These are phyloP conservation scores for Pythium insidiosum DNA, from an alignment of 352 stramenopile species.

Conservation along the genomic window DNA sequence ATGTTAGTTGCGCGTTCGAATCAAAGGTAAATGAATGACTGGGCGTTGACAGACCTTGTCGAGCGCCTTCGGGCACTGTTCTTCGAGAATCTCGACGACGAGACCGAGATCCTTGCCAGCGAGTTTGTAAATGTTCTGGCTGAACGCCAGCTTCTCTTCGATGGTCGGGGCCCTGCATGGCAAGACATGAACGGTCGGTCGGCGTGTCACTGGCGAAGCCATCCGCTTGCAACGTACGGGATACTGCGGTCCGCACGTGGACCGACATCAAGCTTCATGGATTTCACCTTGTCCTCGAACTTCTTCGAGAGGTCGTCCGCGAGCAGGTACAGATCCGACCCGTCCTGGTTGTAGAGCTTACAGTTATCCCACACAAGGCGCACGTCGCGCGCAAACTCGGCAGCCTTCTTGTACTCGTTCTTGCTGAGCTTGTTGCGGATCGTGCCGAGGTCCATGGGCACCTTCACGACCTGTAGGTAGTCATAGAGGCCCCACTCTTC, in stretches of 20 bases:
- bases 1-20: too few species aligned
- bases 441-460: conserved; percentile 89
- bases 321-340: conserved; percentile 80
- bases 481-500: conserved; percentile 87
- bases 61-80: conserved; percentile 78
- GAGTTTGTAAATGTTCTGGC: conserved; percentile 88
- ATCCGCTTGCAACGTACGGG: conserved; percentile 36
- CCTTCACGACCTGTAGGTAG: conserved; percentile 88
- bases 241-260: conserved; percentile 57
- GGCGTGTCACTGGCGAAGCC: not conserved
- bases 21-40: too few species aligned
- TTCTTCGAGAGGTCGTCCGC: conserved; percentile 80
- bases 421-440: conserved; percentile 73
- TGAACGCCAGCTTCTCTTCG: conserved; percentile 82
- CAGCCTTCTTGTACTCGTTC: conserved; percentile 80
- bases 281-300: conserved; percentile 84
- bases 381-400: conserved; percentile 78
- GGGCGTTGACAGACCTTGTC: conserved; percentile 79
- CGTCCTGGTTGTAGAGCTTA: conserved; percentile 86
- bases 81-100: conserved; percentile 77
- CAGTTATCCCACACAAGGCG: conserved; percentile 84
- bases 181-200: too few species aligned
- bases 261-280: conserved; percentile 74
- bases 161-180: conserved; percentile 49
- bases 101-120: conserved; percentile 53